Evolutionary conservation across 805 yeast genomes (phyloP).

Genomic region (Spathaspora gorwiae): DNA sequence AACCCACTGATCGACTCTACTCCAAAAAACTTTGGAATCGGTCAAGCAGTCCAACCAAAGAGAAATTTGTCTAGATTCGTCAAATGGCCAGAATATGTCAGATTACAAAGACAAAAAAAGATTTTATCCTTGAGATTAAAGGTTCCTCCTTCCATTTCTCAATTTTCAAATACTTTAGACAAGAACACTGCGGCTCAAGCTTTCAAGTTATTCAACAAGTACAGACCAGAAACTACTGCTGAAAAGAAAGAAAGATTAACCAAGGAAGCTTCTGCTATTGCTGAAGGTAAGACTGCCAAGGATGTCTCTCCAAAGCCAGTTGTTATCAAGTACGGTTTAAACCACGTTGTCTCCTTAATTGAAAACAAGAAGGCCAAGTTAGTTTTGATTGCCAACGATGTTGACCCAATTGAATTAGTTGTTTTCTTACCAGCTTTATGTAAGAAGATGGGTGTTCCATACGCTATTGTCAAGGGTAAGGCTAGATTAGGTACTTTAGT

Average conservation of each 20-base stretch:
- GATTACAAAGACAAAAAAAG: constrained; percentile 98
- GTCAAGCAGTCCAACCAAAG: constrained; percentile 93
- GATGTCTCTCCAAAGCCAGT: constrained; percentile 96
- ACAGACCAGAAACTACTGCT: constrained; percentile 95
- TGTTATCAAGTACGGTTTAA: constrained; percentile 96
- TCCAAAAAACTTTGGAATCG: constrained; percentile 93
- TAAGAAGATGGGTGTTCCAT: constrained; percentile 98
- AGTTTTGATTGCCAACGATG: constrained; percentile 97
- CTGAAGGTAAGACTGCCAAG: constrained; percentile 95
- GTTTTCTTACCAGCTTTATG: constrained; percentile 97
- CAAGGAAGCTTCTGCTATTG: constrained; percentile 98
- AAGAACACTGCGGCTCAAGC: constrained; percentile 98
- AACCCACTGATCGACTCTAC: constrained; percentile 87
- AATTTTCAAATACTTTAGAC: constrained; percentile 93
- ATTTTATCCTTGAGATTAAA: constrained; percentile 91
- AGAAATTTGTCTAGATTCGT: constrained; percentile 95
- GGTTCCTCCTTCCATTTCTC: constrained; percentile 98
- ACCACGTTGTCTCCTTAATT: constrained; percentile 95
- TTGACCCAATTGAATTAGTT: constrained; percentile 98
- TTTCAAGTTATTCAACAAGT: constrained; percentile 96
- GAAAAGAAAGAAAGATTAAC: constrained; percentile 99
- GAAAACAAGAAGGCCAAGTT: constrained; percentile 99
- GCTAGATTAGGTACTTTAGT: constrained; percentile 62
- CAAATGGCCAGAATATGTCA: constrained; percentile 98
- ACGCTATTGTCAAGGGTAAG: constrained; percentile 42